Conservation (phyloP, 805 yeast genomes). For the Ogataea saltuana region DNA sequence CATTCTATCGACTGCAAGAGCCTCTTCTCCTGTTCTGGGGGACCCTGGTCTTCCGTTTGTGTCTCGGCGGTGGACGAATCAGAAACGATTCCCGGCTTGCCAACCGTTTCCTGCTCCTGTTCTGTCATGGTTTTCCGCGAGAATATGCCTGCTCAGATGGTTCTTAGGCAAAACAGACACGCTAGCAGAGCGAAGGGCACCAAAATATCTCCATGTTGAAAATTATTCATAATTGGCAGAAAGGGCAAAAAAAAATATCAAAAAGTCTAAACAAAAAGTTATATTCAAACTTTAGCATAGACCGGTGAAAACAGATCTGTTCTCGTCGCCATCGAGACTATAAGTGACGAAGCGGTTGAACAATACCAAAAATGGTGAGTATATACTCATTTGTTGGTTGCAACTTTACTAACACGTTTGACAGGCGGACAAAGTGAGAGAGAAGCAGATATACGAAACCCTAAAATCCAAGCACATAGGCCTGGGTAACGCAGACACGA, state of each 20-base stretch:
- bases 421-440: conserved; percentile 67
- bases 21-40: conserved; percentile 1
- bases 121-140: no score
- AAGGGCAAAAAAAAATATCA: no score
- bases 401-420: not conserved
- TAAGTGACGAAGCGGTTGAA: not conserved
- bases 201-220: no score
- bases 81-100: no score
- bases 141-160: no score
- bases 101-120: not conserved
- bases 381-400: not conserved
- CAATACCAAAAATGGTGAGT: conserved; percentile 1
- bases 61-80: not conserved
- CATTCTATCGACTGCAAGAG: conserved; percentile 13
- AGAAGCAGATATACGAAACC: conserved; percentile 54
- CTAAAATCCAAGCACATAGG: conserved; percentile 68
- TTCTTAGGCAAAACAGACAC: no score
- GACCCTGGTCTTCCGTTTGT: not conserved
- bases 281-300: no score
- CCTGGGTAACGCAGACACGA: conserved; percentile 72
- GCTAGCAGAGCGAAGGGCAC: no score
- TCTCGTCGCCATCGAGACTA: no score
- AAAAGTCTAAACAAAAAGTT: no score
- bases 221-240: no score
- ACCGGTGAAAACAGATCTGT: no score